Base-by-base conservation (phyloP, 257 asterid genomes). In the Salvia splendens region DNA sequence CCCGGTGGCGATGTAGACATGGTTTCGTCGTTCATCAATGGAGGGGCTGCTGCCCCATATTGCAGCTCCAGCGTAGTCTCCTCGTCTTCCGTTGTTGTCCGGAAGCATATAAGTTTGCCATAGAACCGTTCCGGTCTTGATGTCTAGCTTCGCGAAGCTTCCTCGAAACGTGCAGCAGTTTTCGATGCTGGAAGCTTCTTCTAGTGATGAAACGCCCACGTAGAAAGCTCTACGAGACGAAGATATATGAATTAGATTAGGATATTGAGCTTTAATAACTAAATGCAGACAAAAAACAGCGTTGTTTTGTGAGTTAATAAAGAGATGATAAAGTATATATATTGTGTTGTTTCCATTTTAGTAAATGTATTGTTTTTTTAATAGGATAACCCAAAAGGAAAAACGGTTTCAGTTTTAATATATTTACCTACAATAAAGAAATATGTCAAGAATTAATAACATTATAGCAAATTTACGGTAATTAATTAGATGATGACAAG, bases 1-100 rank as follows among this genome's bases (percentile, higher is more conserved):
- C 28, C 86, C 87, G 0, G 89, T 84, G 16, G 84, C 89, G 1
- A 81, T 69, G 58, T 84, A 84, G 12, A 82, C 86, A 2, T 68
- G 83, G 47, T 69, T 76, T 53, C 87, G 49, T 8, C 15, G 3
- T 8, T 15, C 55, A 58, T 85, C 84, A 6, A 85, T 76, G 0
- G 87, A 76, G 14, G 87, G 87, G 51, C 90, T 85, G 35, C 87
- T 82, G 28, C 84, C 86, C 87, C 90, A 85, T 8, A 85, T 8
- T 41, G 87, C 90, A 0, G 81, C 84, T 7, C 90, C 90, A 0
- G 90, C 73, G 3, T 82, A 82, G 20, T 66, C 83, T 8, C 86
- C 86, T 46, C 5, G 24, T 12, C 5, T 35, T 3, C 82, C 82
- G 0, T 43, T 15, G 61, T 85, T 85, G 12, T 80, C 80, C 0